Conservation (phyloP, 805 yeast genomes). For the Candida orba region DNA sequence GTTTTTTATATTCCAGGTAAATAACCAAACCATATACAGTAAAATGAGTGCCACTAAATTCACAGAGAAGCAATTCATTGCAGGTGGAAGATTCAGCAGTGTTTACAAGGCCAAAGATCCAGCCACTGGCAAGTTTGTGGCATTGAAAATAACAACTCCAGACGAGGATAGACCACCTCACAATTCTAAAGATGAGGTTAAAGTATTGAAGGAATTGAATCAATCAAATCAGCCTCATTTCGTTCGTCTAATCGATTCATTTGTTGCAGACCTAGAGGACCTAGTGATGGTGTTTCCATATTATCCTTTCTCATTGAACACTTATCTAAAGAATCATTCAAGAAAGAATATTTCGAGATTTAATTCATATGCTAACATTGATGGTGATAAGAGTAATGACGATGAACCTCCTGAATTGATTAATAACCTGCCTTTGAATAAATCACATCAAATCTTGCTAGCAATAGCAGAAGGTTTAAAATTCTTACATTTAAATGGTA, state of each 20-base stretch:
- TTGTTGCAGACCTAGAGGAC: slow-evolving; percentile 25
- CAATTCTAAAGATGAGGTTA: slow-evolving; percentile 38
- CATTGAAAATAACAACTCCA: slow-evolving; percentile 41
- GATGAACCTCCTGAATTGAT: not conserved
- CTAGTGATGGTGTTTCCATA: slow-evolving; percentile 37
- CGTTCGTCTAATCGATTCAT: slow-evolving; percentile 21
- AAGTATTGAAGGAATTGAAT: slow-evolving; percentile 24
- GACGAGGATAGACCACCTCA: slow-evolving; percentile 52
- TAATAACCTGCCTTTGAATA: slow-evolving; percentile 11
- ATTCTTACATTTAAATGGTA: slow-evolving; percentile 63
- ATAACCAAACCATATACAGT: too few relatives aligned
- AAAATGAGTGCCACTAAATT: slow-evolving; percentile 8
- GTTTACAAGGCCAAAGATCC: slow-evolving; percentile 26
- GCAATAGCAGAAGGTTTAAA: slow-evolving; percentile 40
- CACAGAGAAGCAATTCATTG: slow-evolving; percentile 22
- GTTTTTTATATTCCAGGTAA: too few relatives aligned
- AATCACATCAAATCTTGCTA: slow-evolving; percentile 26
- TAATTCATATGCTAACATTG: slow-evolving; percentile 25
- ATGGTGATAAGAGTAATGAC: not conserved
- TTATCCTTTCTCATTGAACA: slow-evolving; percentile 29
- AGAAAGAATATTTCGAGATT: slow-evolving; percentile 23
- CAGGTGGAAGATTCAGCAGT: slow-evolving; percentile 38
- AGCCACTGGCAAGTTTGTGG: slow-evolving; percentile 22
- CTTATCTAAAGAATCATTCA: slow-evolving; percentile 27
- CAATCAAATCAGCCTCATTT: slow-evolving; percentile 11